phyloP scores from a whole-genome alignment of 176 grass and related monocot genomes.

The Guadua angustifolia region DNA sequence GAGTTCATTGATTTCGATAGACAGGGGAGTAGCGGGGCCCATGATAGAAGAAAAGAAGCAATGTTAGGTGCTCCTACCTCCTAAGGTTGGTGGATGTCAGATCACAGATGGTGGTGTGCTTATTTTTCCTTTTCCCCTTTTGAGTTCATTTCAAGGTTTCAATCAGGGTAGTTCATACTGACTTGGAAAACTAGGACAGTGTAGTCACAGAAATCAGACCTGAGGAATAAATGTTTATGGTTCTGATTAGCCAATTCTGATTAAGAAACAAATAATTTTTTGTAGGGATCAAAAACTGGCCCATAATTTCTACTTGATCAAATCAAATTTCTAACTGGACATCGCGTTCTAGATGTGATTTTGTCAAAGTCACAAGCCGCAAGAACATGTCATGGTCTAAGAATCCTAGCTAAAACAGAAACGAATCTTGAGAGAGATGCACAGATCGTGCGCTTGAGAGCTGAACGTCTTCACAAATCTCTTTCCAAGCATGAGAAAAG shows the following conservation, averaged over 20 bases:
- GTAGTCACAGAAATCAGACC: not conserved
- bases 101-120: not conserved
- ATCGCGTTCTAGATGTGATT: not conserved
- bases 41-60: not conserved
- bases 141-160: not conserved
- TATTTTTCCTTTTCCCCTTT: not conserved
- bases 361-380: not conserved
- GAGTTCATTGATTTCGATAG: not conserved
- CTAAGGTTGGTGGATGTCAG: constrained; percentile 33
- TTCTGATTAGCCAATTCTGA: not conserved
- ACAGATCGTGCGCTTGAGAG: not conserved
- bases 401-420: not conserved
- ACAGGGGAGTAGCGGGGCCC: not conserved
- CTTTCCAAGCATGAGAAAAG: not conserved
- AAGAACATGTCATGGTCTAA: constrained; percentile 4
- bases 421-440: not conserved
- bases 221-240: not conserved
- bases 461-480: not conserved
- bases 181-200: not conserved
- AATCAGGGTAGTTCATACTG: not conserved
- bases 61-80: constrained; percentile 26
- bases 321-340: not conserved
- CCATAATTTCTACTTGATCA: not conserved
- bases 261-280: not conserved
- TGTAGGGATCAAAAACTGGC: not conserved